Evolutionary conservation across 768 basidiomycete genomes (phyloP).

Genomic region (Tremella yokohamensis): DNA sequence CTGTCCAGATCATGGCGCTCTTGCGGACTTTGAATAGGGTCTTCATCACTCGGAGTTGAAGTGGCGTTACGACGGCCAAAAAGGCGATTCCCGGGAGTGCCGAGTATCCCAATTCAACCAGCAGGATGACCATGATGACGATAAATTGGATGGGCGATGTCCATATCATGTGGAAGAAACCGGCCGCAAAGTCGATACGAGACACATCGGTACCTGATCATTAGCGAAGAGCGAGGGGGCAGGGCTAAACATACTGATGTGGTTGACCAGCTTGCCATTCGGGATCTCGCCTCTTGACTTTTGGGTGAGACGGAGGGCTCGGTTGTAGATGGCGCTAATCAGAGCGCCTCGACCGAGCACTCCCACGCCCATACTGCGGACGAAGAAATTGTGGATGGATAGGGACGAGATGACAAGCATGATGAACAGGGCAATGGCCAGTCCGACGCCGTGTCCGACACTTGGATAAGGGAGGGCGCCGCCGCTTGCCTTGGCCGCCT

Average conservation of each 20-base stretch:
- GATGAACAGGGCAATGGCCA: constrained; percentile 65
- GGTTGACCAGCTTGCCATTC: constrained; percentile 86
- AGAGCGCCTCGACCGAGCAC: constrained; percentile 78
- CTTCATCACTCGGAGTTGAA: constrained; percentile 72
- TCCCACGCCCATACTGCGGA: constrained; percentile 67
- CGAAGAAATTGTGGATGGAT: constrained; percentile 78
- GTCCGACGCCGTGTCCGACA: constrained; percentile 66
- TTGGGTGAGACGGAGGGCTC: constrained; percentile 65
- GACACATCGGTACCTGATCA: constrained; percentile 53
- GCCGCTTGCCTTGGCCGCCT: constrained; percentile 13
- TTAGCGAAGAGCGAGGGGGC: too few relatives aligned
- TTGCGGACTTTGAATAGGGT: constrained; percentile 64
- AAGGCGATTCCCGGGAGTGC: constrained; percentile 43
- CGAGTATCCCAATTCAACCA: constrained; percentile 58
- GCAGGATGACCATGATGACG: constrained; percentile 57
- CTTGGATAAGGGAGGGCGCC: constrained; percentile 48
- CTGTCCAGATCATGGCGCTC: constrained; percentile 80
- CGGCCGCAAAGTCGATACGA: constrained; percentile 75
- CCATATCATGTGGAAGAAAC: constrained; percentile 64
- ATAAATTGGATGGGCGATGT: constrained; percentile 25
- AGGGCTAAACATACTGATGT: constrained; percentile 56
- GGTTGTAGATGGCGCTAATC: constrained; percentile 79
- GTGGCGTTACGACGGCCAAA: constrained; percentile 56
- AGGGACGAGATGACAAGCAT: constrained; percentile 68
- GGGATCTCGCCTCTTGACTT: constrained; percentile 74